Conservation (phyloP, 83 land plant genomes). For the Picea abies region DNA sequence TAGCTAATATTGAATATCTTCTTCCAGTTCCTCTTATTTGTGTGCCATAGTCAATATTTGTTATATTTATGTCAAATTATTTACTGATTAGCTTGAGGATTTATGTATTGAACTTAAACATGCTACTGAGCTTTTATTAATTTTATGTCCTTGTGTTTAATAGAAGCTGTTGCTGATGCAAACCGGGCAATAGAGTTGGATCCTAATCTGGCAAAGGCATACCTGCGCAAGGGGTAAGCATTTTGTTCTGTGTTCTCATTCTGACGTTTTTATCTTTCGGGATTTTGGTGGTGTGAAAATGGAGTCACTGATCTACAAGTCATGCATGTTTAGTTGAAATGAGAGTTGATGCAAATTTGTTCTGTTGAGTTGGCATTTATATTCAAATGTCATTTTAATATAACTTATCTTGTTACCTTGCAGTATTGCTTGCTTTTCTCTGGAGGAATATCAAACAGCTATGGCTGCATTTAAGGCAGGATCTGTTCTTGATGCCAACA, state of each 20-base stretch:
- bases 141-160: constrained; percentile 1
- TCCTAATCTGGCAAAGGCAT: constrained; percentile 74
- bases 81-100: too few species aligned
- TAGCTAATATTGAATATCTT: too few species aligned
- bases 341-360: too few species aligned
- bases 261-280: neutral
- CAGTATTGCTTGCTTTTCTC: constrained; percentile 76
- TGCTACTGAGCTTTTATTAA: too few species aligned
- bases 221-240: constrained; percentile 79
- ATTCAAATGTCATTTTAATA: neutral
- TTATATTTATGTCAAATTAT: too few species aligned
- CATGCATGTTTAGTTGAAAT: too few species aligned
- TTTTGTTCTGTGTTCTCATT: neutral
- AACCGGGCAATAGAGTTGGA: constrained; percentile 85
- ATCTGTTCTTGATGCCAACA: constrained; percentile 44
- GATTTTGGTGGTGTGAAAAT: neutral
- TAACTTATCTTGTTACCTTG: neutral
- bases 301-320: too few species aligned
- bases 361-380: neutral
- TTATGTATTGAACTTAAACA: too few species aligned
- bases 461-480: constrained; percentile 74
- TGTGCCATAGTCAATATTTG: too few species aligned
- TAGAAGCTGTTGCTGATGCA: constrained; percentile 82
- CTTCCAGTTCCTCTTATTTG: too few species aligned
- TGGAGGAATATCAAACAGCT: constrained; percentile 86